phyloP scores from a whole-genome alignment of 352 stramenopile species.

The Aphanomyces invadans region DNA sequence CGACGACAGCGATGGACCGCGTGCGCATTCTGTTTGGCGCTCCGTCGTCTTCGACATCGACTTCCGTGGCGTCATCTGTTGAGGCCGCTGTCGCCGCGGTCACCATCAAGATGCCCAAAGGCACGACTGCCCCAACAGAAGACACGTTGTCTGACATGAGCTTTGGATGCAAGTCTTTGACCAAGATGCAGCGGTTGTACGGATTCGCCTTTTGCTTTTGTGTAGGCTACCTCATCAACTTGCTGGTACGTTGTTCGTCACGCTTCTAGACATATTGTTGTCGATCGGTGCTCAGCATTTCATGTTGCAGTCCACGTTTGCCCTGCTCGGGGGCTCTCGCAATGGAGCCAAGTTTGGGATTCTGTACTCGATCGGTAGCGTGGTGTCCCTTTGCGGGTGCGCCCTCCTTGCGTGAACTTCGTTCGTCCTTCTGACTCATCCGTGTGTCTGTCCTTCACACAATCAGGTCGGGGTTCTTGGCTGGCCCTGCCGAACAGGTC shows the following conservation, averaged over 20 bases:
- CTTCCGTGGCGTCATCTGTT: background rate
- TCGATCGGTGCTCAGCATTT: too few relatives aligned
- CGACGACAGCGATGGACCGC: background rate
- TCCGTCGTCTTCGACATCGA: background rate
- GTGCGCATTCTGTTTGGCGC: constrained; percentile 10
- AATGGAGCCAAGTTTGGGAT: constrained; percentile 75
- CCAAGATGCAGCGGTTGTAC: constrained; percentile 53
- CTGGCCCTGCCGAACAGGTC: constrained; percentile 67
- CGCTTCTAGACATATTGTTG: too few relatives aligned
- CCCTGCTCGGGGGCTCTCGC: constrained; percentile 52
- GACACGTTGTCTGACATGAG: background rate
- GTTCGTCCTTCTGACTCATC: too few relatives aligned
- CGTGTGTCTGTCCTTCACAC: too few relatives aligned
- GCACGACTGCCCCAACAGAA: constrained; percentile 4
- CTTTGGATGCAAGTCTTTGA: constrained; percentile 49
- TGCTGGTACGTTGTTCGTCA: constrained; percentile 49
- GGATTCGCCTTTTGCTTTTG: constrained; percentile 73
- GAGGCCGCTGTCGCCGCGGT: constrained; percentile 1
- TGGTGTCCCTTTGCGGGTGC: constrained; percentile 77
- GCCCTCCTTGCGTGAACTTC: too few relatives aligned
- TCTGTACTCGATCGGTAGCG: constrained; percentile 72
- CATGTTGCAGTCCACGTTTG: constrained; percentile 72
- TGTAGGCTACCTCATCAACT: constrained; percentile 75
- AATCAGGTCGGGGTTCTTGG: constrained; percentile 75
- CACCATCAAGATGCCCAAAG: constrained; percentile 16